phyloP scores from a whole-genome alignment of 768 basidiomycete species.

The Boletellus emodensis region DNA sequence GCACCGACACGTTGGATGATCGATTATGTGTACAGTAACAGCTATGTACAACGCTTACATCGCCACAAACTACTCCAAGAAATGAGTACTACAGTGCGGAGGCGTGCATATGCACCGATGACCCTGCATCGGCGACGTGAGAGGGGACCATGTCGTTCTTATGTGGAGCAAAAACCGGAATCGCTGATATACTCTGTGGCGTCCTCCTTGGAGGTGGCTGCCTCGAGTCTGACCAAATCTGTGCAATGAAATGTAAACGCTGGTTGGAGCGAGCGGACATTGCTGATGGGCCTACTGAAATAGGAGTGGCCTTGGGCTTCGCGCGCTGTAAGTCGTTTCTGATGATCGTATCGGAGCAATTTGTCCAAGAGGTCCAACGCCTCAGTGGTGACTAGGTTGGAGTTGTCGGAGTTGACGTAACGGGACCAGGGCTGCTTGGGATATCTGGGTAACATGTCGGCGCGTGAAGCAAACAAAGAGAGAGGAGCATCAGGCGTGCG shows the following conservation, averaged over 20 bases:
- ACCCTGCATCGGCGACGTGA: neutral
- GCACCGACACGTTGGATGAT: slow-evolving; percentile 28
- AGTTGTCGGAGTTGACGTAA: slow-evolving; percentile 57
- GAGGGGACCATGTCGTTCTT: neutral
- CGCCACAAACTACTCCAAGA: slow-evolving; percentile 13
- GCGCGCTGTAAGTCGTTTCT: slow-evolving; percentile 60
- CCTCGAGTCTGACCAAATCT: slow-evolving; percentile 50
- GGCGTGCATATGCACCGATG: slow-evolving; percentile 3
- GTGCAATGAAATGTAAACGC: slow-evolving; percentile 22
- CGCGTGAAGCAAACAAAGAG: neutral
- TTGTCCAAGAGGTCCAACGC: slow-evolving; percentile 65
- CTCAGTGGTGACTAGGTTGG: slow-evolving; percentile 54
- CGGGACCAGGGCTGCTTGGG: slow-evolving; percentile 62
- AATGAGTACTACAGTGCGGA: slow-evolving; percentile 2
- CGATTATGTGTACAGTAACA: slow-evolving; percentile 9
- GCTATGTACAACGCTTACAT: slow-evolving; percentile 11
- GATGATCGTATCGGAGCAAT: slow-evolving; percentile 65
- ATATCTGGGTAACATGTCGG: slow-evolving; percentile 37
- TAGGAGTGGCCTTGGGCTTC: slow-evolving; percentile 66
- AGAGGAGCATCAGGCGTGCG: neutral
- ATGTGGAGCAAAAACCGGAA: slow-evolving; percentile 47
- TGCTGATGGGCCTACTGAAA: slow-evolving; percentile 47
- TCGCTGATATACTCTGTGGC: slow-evolving; percentile 43
- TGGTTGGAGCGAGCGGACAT: slow-evolving; percentile 16
- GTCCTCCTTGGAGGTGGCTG: slow-evolving; percentile 38